Percentiles rank a stretch among this genome's conserved stretches.
Conservation (phyloP, 257 asterid species). For the Cinchona pubescens region DNA sequence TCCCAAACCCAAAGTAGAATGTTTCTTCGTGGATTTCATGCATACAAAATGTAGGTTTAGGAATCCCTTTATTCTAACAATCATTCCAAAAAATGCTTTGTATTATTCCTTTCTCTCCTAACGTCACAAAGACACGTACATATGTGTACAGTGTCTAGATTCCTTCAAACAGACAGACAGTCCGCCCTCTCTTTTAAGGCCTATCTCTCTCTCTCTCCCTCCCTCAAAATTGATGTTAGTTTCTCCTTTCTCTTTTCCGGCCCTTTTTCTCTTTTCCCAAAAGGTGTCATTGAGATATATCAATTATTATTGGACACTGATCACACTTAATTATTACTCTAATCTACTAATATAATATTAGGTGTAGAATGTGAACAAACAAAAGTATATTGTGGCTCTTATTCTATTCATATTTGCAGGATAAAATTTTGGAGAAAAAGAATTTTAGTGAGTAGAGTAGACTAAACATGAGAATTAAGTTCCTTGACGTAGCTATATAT, state of each 20-base stretch:
- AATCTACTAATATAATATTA: not conserved
- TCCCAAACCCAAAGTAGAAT: conserved; percentile 22
- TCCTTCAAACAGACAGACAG: conserved; percentile 74
- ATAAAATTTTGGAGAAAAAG: not conserved
- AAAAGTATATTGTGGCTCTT: not conserved
- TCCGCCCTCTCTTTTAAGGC: conserved; percentile 47
- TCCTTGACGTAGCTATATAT: not conserved
- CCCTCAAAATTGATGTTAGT: conserved; percentile 24
- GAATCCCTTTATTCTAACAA: conserved; percentile 58
- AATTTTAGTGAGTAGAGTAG: not conserved
- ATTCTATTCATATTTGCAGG: not conserved
- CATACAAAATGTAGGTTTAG: conserved; percentile 29
- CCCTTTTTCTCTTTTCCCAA: conserved; percentile 41
- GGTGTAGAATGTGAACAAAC: not conserved
- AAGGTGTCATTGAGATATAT: conserved; percentile 41
- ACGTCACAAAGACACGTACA: conserved; percentile 20
- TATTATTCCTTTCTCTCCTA: conserved; percentile 61
- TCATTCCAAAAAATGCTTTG: conserved; percentile 46
- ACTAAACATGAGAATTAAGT: not conserved
- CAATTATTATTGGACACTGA: not conserved
- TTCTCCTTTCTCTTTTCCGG: conserved; percentile 32
- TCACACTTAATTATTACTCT: not conserved
- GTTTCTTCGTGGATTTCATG: conserved; percentile 42
- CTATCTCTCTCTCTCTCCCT: conserved; percentile 23
- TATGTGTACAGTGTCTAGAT: conserved; percentile 71